Evolutionary conservation across 1,139 yeast species (phyloP).

Genomic region (Citeromyces siamensis): DNA sequence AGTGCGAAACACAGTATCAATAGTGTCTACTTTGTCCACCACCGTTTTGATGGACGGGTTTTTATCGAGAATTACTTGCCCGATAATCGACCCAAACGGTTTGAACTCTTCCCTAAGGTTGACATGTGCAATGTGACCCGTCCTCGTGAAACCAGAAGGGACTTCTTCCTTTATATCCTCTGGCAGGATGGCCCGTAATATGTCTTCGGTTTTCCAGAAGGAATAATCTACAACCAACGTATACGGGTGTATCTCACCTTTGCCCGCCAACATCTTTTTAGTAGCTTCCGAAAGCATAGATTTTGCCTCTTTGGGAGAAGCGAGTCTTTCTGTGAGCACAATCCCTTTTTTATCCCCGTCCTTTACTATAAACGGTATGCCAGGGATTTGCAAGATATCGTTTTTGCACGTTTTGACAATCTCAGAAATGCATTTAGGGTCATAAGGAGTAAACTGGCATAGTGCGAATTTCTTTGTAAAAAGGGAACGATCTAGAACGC

Average conservation of each 20-base stretch:
- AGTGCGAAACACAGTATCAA: slow-evolving; percentile 81
- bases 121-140: slow-evolving; percentile 94
- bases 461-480: slow-evolving; percentile 46
- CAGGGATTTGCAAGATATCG: slow-evolving; percentile 51
- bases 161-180: slow-evolving; percentile 54
- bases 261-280: slow-evolving; percentile 24
- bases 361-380: slow-evolving; percentile 49
- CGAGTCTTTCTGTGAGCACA: slow-evolving; percentile 41
- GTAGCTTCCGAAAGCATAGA: slow-evolving; percentile 32
- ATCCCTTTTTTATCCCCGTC: slow-evolving; percentile 40
- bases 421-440: slow-evolving; percentile 46
- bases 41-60: slow-evolving; percentile 74
- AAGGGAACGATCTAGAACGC: slow-evolving; percentile 45
- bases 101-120: slow-evolving; percentile 78
- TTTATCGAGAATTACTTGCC: slow-evolving; percentile 84
- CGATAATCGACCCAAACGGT: slow-evolving; percentile 72
- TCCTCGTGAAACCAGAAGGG: slow-evolving; percentile 87
- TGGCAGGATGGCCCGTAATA: slow-evolving; percentile 67
- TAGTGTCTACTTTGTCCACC: slow-evolving; percentile 85
- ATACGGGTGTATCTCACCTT: slow-evolving; percentile 39
- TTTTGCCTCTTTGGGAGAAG: slow-evolving; percentile 24
- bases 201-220: slow-evolving; percentile 86
- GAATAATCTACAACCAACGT: slow-evolving; percentile 50
- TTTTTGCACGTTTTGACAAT: slow-evolving; percentile 39
- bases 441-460: slow-evolving; percentile 56